These are phyloP conservation scores for Harringtonia lauricola DNA, from an alignment of 2,329 filamentous ascomycete species.

Conservation along the genomic window DNA sequence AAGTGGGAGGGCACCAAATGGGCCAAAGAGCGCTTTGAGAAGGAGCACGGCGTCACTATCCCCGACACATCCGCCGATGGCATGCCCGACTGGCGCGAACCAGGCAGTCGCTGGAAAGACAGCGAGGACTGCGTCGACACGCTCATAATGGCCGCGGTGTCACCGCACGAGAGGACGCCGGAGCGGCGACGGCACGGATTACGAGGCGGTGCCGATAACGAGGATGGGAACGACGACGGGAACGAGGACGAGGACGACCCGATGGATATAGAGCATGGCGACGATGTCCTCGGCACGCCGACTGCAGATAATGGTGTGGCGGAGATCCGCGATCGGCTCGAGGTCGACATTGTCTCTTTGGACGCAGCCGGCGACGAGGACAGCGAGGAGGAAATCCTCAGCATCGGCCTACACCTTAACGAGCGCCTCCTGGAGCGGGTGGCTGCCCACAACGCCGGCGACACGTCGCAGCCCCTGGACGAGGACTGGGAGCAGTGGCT, in stretches of 20 bases:
- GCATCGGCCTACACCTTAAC: constrained; percentile 52
- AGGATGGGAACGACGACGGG: constrained; percentile 12
- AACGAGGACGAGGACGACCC: constrained; percentile 13
- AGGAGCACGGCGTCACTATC: constrained; percentile 60
- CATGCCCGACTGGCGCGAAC: constrained; percentile 50
- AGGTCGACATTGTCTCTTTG: constrained; percentile 2
- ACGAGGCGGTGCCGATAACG: constrained; percentile 1
- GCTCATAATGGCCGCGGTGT: no score
- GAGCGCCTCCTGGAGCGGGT: constrained; percentile 54
- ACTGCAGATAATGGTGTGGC: no score
- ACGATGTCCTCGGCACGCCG: no score
- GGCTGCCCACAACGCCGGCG: constrained; percentile 50
- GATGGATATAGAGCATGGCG: no score
- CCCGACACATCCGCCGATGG: constrained; percentile 61
- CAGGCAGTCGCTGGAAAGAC: constrained; percentile 21
- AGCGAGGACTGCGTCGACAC: constrained; percentile 3
- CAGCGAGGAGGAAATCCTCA: constrained; percentile 39
- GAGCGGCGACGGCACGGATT: no score
- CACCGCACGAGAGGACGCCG: background rate
- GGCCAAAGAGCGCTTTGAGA: constrained; percentile 72
- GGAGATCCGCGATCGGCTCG: no score
- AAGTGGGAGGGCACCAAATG: constrained; percentile 78
- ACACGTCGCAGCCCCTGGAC: constrained; percentile 47
- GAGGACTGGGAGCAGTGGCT: constrained; percentile 68
- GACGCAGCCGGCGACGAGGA: constrained; percentile 15